Conservation (phyloP, 164 flowering plant genomes). For the Nymphaea colorata region DNA sequence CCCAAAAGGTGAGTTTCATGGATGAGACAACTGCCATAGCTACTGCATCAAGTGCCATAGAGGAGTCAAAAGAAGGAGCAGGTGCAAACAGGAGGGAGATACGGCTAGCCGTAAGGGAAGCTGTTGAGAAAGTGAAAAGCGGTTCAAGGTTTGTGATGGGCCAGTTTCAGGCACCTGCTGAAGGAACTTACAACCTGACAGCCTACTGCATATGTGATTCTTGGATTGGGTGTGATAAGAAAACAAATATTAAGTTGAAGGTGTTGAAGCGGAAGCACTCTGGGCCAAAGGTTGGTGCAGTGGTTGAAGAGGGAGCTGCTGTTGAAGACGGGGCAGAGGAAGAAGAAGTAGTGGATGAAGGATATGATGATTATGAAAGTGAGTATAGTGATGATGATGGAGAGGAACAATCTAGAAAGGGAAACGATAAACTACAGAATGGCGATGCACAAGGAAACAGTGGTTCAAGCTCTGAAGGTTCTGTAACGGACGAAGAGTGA, state of each 20-base stretch:
- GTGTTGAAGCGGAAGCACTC: slow-evolving; percentile 65
- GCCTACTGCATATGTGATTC: slow-evolving; percentile 71
- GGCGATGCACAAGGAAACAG: slow-evolving; percentile 23
- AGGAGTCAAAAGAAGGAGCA: slow-evolving; percentile 63
- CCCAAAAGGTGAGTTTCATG: slow-evolving; percentile 68
- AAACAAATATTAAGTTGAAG: slow-evolving; percentile 49
- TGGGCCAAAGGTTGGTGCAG: slow-evolving; percentile 34
- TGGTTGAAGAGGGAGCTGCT: slow-evolving; percentile 33
- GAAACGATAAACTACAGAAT: slow-evolving; percentile 20
- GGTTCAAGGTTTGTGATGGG: slow-evolving; percentile 77
- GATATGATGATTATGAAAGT: slow-evolving; percentile 79
- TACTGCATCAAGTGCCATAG: slow-evolving; percentile 66
- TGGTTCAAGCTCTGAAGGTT: slow-evolving; percentile 34
- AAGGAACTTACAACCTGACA: slow-evolving; percentile 68
- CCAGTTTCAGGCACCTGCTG: slow-evolving; percentile 73
- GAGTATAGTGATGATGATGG: slow-evolving; percentile 92
- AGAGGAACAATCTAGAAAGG: slow-evolving; percentile 29
- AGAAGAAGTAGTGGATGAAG: slow-evolving; percentile 66
- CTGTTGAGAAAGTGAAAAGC: slow-evolving; percentile 54
- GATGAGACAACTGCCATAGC: slow-evolving; percentile 75
- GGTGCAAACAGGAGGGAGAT: slow-evolving; percentile 55
- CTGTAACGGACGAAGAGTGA: slow-evolving; percentile 24
- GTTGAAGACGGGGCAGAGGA: slow-evolving; percentile 69
- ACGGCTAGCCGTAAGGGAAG: slow-evolving; percentile 45
- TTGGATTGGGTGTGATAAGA: slow-evolving; percentile 86